Percentiles rank a stretch among this genome's conserved stretches.
Conservation (phyloP, 352 stramenopile genomes). For the Phytophthora idaei region DNA sequence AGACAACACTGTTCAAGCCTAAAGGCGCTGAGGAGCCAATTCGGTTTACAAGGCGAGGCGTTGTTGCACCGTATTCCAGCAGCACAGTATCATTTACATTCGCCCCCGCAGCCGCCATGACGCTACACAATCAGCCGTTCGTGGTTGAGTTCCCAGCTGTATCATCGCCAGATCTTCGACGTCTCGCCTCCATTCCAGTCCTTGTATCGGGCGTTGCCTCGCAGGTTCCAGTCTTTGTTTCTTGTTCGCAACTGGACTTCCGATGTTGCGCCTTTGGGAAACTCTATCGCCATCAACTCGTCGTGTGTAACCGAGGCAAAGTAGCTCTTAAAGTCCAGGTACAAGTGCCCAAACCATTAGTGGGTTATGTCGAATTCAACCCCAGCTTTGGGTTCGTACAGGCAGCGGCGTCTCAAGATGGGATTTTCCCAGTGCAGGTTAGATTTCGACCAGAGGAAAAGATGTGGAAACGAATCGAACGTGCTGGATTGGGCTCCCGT, state of each 20-base stretch:
- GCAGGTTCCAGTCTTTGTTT: slow-evolving; percentile 55
- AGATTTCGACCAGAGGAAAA: slow-evolving; percentile 63
- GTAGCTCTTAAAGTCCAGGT: slow-evolving; percentile 86
- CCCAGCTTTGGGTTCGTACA: slow-evolving; percentile 90
- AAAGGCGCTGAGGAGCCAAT: slow-evolving; percentile 50
- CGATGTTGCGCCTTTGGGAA: slow-evolving; percentile 87
- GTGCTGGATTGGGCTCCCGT: slow-evolving; percentile 50
- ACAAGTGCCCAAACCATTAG: slow-evolving; percentile 67
- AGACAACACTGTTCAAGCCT: slow-evolving; percentile 43
- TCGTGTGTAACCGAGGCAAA: slow-evolving; percentile 88
- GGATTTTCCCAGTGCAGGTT: slow-evolving; percentile 68
- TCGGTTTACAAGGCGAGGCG: slow-evolving; percentile 42
- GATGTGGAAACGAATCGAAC: slow-evolving; percentile 53
- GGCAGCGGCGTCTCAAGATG: slow-evolving; percentile 24
- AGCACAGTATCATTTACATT: slow-evolving; percentile 63
- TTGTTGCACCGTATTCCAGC: slow-evolving; percentile 60
- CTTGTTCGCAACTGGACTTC: slow-evolving; percentile 61
- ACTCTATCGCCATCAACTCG: slow-evolving; percentile 83
- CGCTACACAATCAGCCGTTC: slow-evolving; percentile 39
- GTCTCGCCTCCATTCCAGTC: slow-evolving; percentile 21
- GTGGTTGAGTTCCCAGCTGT: slow-evolving; percentile 42
- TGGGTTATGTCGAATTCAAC: slow-evolving; percentile 74
- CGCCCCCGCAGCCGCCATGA: slow-evolving; percentile 48
- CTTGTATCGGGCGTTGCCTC: slow-evolving; percentile 29
- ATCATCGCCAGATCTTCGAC: slow-evolving; percentile 12